Conservation (phyloP, 768 basidiomycete species). For the Tephrocybe sp. region DNA sequence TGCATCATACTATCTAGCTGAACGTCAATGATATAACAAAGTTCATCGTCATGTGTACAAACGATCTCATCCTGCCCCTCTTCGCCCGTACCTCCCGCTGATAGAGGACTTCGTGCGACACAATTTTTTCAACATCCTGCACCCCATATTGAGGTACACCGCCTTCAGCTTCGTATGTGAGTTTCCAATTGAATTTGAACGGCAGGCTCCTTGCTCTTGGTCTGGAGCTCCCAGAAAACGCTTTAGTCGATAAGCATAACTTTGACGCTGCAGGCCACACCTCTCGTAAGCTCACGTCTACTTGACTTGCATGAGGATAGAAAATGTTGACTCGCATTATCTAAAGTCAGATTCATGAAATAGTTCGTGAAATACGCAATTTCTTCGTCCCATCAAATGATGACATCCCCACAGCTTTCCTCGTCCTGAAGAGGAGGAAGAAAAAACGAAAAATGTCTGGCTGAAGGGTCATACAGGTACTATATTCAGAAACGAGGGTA, state of each 20-base stretch:
- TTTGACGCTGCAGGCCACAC: slow-evolving; percentile 35
- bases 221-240: slow-evolving; percentile 43
- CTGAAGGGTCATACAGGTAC: slow-evolving; percentile 48
- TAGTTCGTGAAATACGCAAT: slow-evolving; percentile 31
- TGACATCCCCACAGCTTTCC: slow-evolving; percentile 30
- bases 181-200: too few relatives aligned
- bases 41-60: slow-evolving; percentile 28
- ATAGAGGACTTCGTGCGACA: slow-evolving; percentile 28
- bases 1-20: too few relatives aligned
- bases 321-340: not conserved
- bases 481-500: not conserved
- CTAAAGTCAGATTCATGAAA: slow-evolving; percentile 44
- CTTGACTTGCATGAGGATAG: too few relatives aligned
- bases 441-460: slow-evolving; percentile 43
- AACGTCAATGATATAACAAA: too few relatives aligned
- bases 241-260: slow-evolving; percentile 37
- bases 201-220: slow-evolving; percentile 36
- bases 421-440: slow-evolving; percentile 40
- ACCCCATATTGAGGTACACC: slow-evolving; percentile 33
- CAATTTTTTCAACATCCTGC: slow-evolving; percentile 31
- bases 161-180: too few relatives aligned
- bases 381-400: not conserved
- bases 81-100: slow-evolving; percentile 31
- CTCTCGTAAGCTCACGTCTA: slow-evolving; percentile 24
- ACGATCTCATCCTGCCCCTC: slow-evolving; percentile 27